Evolutionary conservation across 805 yeast species (phyloP), one percentile per base, ranked within the genome.

Genomic region (Pichia heedii): DNA sequence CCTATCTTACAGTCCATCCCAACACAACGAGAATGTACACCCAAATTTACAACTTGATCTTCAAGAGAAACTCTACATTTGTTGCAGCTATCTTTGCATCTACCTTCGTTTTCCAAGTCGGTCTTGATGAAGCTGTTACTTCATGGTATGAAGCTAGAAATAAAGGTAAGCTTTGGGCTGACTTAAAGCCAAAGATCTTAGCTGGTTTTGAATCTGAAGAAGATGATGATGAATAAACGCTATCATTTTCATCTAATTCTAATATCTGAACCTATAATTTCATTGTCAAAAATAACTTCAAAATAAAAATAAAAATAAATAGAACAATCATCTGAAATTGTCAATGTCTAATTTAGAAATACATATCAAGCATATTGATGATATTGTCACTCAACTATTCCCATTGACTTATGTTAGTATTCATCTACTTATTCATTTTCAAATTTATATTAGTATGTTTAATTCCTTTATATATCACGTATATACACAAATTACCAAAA

Each of bases 31-130:
- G 37, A 29, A 49, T 52, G 41, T 59, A 53, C 54, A 60, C 82
- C 36, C 62, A 76, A 37, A 57, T 79, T 49, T 79, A 76, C 76
- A 81, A 79, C 75, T 65, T 72, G 32, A 56, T 83, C 44, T 81
- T 85, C 76, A 86, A 86, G 77, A 85, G 96, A 76, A 89, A 90
- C 79, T 77, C 97, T 39, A 72, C 83, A 50, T 86, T 75, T 67
- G 95, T 89, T 50, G 85, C 86, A 52, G 71, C 93, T 50, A 72
- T 89, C 49, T 82, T 89, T 55, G 82, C 79, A 40, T 79, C 84
- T 57, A 88, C 97, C 39, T 89, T 89, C 61, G 78, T 79, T 50
- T 87, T 88, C 76, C 90, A 86, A 70, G 81, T 79, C 41, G 71
- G 73, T 58, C 83, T 83, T 54, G 93, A 84, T 61, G 62, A 66